Percentiles rank a stretch among this genome's conserved stretches.
phyloP scores from a whole-genome alignment of 1,284 basidiomycete genomes.

The Trichosporon coremiiforme region DNA sequence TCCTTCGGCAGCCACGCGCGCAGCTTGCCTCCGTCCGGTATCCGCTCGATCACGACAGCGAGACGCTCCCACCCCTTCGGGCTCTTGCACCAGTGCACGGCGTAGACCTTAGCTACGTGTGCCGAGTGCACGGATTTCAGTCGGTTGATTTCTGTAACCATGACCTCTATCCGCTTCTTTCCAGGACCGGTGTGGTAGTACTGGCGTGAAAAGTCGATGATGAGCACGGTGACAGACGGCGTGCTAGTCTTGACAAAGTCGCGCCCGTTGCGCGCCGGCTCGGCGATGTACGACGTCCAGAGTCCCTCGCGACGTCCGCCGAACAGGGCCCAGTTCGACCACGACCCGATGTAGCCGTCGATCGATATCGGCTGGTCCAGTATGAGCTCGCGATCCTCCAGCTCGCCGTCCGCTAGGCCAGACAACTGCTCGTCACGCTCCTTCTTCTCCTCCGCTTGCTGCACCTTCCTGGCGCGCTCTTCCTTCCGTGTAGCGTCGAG shows the following conservation, averaged over 20 bases:
- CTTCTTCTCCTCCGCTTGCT: conserved; percentile 31
- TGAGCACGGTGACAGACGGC: conserved; percentile 45
- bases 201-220: conserved; percentile 52
- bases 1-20: conserved; percentile 46
- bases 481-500: conserved; percentile 46
- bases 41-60: conserved; percentile 45
- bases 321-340: conserved; percentile 47
- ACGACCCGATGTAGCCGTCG: conserved; percentile 44
- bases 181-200: conserved; percentile 51
- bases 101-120: conserved; percentile 44
- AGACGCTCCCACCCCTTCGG: conserved; percentile 54
- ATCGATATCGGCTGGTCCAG: conserved; percentile 45
- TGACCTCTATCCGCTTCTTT: conserved; percentile 46
- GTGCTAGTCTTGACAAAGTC: conserved; percentile 58
- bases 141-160: conserved; percentile 43
- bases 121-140: conserved; percentile 41
- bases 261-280: conserved; percentile 59
- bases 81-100: conserved; percentile 48
- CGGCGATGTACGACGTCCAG: conserved; percentile 54
- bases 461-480: conserved; percentile 34
- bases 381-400: conserved; percentile 45
- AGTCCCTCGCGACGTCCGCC: conserved; percentile 47
- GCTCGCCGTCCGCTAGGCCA: conserved; percentile 44
- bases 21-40: conserved; percentile 46
- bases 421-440: conserved; percentile 40